Evolutionary conservation across 2,329 filamentous ascomycete genomes (phyloP).

Genomic region (Pezicula radicicola): DNA sequence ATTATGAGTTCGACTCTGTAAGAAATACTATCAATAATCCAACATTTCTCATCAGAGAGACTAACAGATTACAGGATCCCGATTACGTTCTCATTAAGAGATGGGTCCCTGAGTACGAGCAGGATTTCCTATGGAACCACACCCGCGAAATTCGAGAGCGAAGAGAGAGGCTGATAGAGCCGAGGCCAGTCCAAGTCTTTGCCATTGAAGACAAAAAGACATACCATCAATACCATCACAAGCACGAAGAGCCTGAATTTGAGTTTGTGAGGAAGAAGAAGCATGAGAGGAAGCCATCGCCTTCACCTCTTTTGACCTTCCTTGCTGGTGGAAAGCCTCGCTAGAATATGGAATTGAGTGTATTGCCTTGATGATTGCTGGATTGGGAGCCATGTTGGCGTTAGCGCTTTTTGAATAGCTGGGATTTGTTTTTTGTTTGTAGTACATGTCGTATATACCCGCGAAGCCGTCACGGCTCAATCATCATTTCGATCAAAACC

Average conservation of each 20-base stretch:
- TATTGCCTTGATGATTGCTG: conserved; percentile 1
- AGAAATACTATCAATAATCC: conserved; percentile 20
- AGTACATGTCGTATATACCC: too few relatives aligned
- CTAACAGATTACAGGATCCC: conserved; percentile 52
- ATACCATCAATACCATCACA: conserved; percentile 10
- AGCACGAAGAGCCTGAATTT: conserved; percentile 21
- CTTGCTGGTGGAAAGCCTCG: conserved; percentile 23
- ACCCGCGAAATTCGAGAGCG: conserved; percentile 50
- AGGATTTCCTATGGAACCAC: conserved; percentile 70
- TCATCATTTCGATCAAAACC: too few relatives aligned
- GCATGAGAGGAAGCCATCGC: conserved; percentile 24
- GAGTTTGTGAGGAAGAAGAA: conserved; percentile 27
- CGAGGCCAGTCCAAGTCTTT: conserved; percentile 11
- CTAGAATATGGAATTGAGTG: background rate
- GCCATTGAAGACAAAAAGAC: conserved; percentile 16
- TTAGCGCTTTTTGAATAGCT: conserved; percentile 3
- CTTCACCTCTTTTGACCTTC: conserved; percentile 26
- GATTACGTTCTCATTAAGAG: conserved; percentile 72
- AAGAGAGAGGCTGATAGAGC: conserved; percentile 4
- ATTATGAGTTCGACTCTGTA: conserved; percentile 56
- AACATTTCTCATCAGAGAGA: background rate
- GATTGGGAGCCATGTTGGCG: conserved; percentile 1
- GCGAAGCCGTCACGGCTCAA: too few relatives aligned
- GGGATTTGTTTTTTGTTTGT: conserved; percentile 2
- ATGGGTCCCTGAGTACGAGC: conserved; percentile 69